A percentile compares a stretch with the other conserved stretches of the same genome.
Conservation (phyloP, 2,329 filamentous ascomycete species). For the Laburnicola sp. region DNA sequence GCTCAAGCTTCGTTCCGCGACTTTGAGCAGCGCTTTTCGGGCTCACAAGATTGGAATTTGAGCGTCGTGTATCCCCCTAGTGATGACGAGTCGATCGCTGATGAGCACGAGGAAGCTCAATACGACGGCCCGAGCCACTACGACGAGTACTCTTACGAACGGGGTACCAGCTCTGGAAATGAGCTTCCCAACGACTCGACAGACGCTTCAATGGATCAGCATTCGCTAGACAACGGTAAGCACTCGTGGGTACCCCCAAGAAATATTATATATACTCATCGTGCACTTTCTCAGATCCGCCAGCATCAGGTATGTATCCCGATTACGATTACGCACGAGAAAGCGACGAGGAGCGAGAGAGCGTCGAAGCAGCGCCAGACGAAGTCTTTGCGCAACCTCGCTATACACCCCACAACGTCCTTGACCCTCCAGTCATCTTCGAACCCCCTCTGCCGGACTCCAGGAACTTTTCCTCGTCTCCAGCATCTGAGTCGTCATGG, state of each 20-base stretch:
- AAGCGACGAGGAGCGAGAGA: background rate
- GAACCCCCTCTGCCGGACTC: background rate
- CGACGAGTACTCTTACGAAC: constrained; percentile 4
- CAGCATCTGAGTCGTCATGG: background rate
- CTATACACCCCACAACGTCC: background rate
- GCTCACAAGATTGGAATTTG: constrained; percentile 5
- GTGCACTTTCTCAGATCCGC: constrained; percentile 1
- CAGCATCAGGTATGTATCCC: constrained; percentile 14
- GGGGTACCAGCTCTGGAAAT: background rate
- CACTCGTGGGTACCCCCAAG: background rate
- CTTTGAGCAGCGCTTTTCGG: background rate
- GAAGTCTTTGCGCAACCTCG: background rate
- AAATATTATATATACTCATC: background rate
- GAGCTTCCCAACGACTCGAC: background rate
- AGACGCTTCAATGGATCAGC: constrained; percentile 10
- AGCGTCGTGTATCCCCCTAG: constrained; percentile 11
- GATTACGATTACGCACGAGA: background rate
- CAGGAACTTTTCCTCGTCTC: background rate
- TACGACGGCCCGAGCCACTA: constrained; percentile 3
- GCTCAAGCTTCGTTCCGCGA: background rate
- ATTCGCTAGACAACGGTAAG: constrained; percentile 6
- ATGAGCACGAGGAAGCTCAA: constrained; percentile 14
- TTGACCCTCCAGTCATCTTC: background rate
- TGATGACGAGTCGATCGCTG: constrained; percentile 5
- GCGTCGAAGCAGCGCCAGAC: background rate